Evolutionary conservation across 2,329 filamentous ascomycete genomes (phyloP).

Genomic region (Botrytis byssoidea): DNA sequence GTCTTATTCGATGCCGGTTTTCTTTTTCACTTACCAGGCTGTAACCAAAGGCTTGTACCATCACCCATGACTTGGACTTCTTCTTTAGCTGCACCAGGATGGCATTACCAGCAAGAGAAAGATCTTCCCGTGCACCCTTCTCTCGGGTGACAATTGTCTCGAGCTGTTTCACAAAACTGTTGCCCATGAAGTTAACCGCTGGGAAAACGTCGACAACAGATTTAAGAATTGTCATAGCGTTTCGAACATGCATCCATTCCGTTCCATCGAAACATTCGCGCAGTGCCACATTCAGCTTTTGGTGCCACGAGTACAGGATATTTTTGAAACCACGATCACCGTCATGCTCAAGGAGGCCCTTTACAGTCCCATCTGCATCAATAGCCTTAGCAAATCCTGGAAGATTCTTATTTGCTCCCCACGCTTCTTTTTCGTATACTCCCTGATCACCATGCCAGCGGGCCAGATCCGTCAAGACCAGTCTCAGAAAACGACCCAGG

Average conservation of each 20-base stretch:
- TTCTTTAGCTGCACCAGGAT: constrained; percentile 68
- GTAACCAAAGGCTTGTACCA: constrained; percentile 70
- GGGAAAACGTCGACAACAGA: constrained; percentile 80
- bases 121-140: constrained; percentile 64
- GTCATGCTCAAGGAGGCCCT: constrained; percentile 74
- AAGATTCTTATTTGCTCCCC: constrained; percentile 62
- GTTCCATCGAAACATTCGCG: constrained; percentile 76
- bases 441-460: constrained; percentile 79
- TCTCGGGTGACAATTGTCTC: constrained; percentile 65
- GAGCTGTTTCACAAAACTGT: constrained; percentile 61
- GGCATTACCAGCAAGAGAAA: constrained; percentile 71
- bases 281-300: constrained; percentile 73
- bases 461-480: constrained; percentile 75
- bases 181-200: constrained; percentile 83
- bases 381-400: constrained; percentile 77
- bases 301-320: constrained; percentile 87
- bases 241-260: constrained; percentile 98
- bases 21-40: constrained; percentile 54
- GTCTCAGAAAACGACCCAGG: constrained; percentile 84
- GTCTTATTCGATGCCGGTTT: constrained; percentile 30
- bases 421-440: constrained; percentile 79
- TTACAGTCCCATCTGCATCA: constrained; percentile 67
- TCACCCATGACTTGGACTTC: constrained; percentile 66
- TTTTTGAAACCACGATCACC: constrained; percentile 82
- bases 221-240: constrained; percentile 88